Percentiles rank a stretch among this genome's conserved stretches.
phyloP scores from a whole-genome alignment of 345 rosid species.

The Cardiospermum halicacabum region DNA sequence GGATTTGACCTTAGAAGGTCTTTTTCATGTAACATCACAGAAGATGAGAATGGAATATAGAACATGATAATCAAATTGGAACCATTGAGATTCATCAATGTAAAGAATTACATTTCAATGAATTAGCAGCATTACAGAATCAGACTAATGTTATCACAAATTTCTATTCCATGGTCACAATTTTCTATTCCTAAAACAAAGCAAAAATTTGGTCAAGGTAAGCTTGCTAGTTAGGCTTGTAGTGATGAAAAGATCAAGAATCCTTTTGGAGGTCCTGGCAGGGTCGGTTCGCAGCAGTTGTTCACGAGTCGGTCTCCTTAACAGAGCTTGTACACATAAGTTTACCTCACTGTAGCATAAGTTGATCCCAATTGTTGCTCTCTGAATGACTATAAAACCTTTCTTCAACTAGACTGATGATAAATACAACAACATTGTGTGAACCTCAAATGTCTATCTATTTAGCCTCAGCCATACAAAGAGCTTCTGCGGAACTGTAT shows the following conservation, averaged over 20 bases:
- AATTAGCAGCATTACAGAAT: background rate
- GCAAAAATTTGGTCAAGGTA: background rate
- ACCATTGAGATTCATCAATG: no score
- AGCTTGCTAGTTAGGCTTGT: background rate
- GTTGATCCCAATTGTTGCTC: background rate
- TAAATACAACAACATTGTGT: background rate
- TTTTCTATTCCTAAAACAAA: background rate
- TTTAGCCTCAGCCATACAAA: constrained; percentile 35
- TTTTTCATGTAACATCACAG: no score
- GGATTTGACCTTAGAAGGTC: no score
- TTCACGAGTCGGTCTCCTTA: background rate
- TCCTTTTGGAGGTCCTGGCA: no score
- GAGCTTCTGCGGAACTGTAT: constrained; percentile 31
- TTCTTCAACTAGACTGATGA: background rate
- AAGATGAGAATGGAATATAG: no score
- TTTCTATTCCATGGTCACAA: constrained; percentile 2
- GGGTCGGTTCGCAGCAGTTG: background rate
- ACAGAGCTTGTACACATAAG: background rate
- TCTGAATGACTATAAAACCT: background rate
- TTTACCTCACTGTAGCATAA: background rate
- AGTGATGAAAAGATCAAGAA: background rate
- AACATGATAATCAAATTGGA: no score
- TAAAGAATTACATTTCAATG: background rate
- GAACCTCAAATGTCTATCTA: constrained; percentile 15
- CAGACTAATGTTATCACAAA: background rate